Percentiles rank a stretch among this genome's conserved stretches.
Evolutionary conservation across 495 filamentous ascomycete species (phyloP).

Genomic region (Clavariopsis aquatica): DNA sequence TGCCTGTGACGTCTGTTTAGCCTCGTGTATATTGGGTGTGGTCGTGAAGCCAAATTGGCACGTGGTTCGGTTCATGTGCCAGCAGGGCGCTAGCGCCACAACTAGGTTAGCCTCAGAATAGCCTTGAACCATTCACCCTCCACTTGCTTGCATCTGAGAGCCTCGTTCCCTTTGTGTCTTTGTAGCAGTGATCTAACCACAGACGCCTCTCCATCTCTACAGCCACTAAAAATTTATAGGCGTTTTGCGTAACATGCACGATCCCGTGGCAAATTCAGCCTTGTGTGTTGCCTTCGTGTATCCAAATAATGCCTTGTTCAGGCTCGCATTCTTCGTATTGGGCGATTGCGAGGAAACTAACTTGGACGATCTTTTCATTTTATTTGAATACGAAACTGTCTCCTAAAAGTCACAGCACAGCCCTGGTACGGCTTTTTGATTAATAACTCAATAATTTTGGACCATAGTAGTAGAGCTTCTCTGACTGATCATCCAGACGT

Average conservation of each 20-base stretch:
- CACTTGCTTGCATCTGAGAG: no score
- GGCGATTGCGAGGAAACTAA: constrained; percentile 6
- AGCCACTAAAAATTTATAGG: not conserved
- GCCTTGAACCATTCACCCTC: no score
- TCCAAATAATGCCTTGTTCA: constrained; percentile 8
- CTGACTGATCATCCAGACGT: not conserved
- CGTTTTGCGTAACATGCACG: not conserved
- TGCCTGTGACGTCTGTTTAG: constrained; percentile 12
- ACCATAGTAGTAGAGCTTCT: not conserved
- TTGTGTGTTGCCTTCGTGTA: constrained; percentile 26
- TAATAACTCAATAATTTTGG: no score
- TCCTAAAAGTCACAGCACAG: not conserved
- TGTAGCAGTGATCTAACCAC: no score
- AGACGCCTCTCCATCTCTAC: not conserved
- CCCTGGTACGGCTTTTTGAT: not conserved
- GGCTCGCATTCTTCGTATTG: constrained; percentile 32
- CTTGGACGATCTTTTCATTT: no score
- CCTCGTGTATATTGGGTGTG: constrained; percentile 2
- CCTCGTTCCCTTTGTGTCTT: no score
- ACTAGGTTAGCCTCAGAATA: not conserved
- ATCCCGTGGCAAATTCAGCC: constrained; percentile 23
- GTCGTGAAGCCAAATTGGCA: constrained; percentile 14
- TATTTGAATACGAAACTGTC: not conserved
- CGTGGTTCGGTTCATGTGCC: not conserved
- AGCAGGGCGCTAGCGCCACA: not conserved